phyloP scores from a whole-genome alignment of 2,329 filamentous ascomycete species.

The Bipolaris bicolor region DNA sequence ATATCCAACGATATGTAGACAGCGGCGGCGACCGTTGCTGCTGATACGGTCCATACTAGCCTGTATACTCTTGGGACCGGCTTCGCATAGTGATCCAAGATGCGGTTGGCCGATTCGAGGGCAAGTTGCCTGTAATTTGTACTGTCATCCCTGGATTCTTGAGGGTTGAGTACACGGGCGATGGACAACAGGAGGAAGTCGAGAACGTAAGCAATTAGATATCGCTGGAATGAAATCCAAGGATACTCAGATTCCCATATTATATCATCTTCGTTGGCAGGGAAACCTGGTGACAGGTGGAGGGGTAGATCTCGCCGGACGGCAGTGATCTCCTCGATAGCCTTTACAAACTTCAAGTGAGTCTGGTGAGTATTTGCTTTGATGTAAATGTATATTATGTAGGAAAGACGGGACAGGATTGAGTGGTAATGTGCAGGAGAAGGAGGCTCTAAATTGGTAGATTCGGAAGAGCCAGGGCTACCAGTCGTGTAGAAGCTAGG shows the following conservation, averaged over 20 bases:
- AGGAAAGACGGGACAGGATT: conserved; percentile 16
- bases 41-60: conserved; percentile 17
- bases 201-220: conserved; percentile 14
- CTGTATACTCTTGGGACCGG: conserved; percentile 15
- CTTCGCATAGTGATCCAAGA: conserved; percentile 13
- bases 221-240: conserved; percentile 22
- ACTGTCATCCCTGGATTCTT: conserved; percentile 3
- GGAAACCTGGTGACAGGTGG: conserved; percentile 14
- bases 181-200: conserved; percentile 17
- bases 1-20: conserved; percentile 16
- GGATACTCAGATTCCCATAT: conserved; percentile 14
- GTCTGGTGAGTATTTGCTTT: conserved; percentile 21
- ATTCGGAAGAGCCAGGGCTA: conserved; percentile 8
- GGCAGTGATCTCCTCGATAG: conserved; percentile 14
- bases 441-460: conserved; percentile 3
- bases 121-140: conserved; percentile 9
- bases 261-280: conserved; percentile 12
- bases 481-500: not conserved
- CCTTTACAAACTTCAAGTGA: conserved; percentile 15
- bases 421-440: conserved; percentile 19
- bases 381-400: conserved; percentile 20
- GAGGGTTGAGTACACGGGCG: conserved; percentile 12
- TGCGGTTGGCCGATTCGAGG: conserved; percentile 10
- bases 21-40: conserved; percentile 14
- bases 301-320: conserved; percentile 8